Evolutionary conservation across 169 alveolate species (phyloP), one percentile per base, ranked within the genome.

Genomic region (Amoebophrya sp.): DNA sequence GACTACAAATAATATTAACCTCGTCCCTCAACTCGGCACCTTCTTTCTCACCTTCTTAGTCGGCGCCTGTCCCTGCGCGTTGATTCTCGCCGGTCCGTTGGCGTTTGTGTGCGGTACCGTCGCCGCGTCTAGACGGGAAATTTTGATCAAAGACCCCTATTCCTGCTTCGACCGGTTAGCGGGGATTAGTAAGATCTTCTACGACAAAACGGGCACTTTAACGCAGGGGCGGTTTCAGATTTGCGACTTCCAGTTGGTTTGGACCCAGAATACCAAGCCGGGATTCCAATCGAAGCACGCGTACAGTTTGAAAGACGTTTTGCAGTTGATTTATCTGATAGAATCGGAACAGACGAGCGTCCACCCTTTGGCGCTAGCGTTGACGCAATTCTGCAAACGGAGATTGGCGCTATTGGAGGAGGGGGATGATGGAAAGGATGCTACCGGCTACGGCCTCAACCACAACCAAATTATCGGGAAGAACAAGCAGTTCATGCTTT

Each of bases 61-160:
- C 35, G 83, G 83, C 83, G 83, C 83, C 83, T 66, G 83, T 66
- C 83, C 83, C 32, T 66, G 83, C 18, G 83, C 83, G 2, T 25
- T 66, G 83, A n/a, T 66, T 18, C 83, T 66, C 32, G 83, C 83
- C 7, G 83, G 83, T 25, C 83, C 83, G 32, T 25, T 66, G 32
- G 83, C 83, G 2, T 66, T 66, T 25, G 83, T 66, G 39, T 66
- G 83, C 83, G 83, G 83, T 25, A 66, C 83, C 35, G 83, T 66
- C 32, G 35, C 38, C 83, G 83, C 83, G 10, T 0, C 32, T 3
- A 7, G 83, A 25, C 83, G 83, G 32, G 83, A 66, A 25, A 66
- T 66, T 25, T 0, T 66, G 39, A 7, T 66, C 32, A 2, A 25
- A 0, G 83, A 66, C 32, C 83, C 83, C 35, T 18, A 66, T 3